Evolutionary conservation across 225 moss, liverwort and hornwort species (phyloP).

Genomic region (Pseudoscleropodium purum): DNA sequence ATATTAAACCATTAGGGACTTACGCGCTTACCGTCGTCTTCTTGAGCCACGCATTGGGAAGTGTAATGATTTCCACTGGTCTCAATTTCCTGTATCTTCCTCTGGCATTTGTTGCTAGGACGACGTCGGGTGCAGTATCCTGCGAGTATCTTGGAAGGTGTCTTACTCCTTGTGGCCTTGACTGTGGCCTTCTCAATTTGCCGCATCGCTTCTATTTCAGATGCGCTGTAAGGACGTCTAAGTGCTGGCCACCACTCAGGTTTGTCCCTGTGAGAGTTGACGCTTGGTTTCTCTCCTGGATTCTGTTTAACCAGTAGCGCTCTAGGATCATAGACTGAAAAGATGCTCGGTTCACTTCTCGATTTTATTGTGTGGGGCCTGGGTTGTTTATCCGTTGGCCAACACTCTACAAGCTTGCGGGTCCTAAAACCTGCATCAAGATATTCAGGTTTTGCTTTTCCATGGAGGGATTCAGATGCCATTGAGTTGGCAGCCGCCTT

Average conservation of each 20-base stretch:
- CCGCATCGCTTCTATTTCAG: conserved; percentile 9
- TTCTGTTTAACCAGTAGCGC: neutral
- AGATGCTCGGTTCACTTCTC: neutral
- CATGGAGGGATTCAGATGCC: neutral
- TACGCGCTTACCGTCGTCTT: conserved; percentile 1
- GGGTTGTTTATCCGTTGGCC: conserved; percentile 1
- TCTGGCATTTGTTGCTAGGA: neutral
- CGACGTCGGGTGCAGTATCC: conserved; percentile 2
- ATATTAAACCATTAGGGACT: neutral
- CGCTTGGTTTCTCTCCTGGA: neutral
- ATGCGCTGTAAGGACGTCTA: conserved; percentile 23
- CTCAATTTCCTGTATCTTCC: neutral
- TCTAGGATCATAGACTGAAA: conserved; percentile 7
- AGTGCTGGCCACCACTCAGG: conserved; percentile 40
- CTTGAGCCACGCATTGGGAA: neutral
- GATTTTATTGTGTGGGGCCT: neutral
- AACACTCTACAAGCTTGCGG: conserved; percentile 17
- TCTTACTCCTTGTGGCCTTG: conserved; percentile 10
- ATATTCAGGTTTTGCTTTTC: conserved; percentile 4
- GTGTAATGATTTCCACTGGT: neutral
- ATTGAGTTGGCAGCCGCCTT: neutral
- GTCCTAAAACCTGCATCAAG: conserved; percentile 1
- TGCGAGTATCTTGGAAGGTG: conserved; percentile 7
- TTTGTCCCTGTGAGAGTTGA: conserved; percentile 1
- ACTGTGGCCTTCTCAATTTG: neutral